These are phyloP conservation scores for Suillus brevipes DNA, from an alignment of 768 basidiomycete species.

Conservation along the genomic window DNA sequence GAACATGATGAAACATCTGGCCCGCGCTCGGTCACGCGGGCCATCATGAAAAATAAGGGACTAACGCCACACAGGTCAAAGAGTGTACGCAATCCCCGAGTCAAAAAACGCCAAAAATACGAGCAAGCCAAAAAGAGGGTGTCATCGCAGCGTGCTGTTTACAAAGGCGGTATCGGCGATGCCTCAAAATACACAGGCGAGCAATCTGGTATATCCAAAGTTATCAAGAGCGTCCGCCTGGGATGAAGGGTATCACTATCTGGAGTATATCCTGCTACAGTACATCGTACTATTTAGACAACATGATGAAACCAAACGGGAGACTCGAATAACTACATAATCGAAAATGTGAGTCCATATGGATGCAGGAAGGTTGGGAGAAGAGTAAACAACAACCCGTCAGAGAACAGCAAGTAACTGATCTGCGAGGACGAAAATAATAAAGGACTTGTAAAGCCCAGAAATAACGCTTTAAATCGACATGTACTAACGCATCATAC, in stretches of 20 bases:
- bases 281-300: conserved; percentile 10
- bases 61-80: conserved; percentile 90
- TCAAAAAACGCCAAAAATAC: conserved; percentile 93
- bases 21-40: conserved; percentile 84
- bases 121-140: conserved; percentile 95
- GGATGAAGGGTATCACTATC: conserved; percentile 32
- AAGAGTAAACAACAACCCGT: background rate
- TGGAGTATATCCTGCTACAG: background rate
- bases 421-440: background rate
- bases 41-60: conserved; percentile 92
- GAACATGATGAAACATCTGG: conserved; percentile 50
- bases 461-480: conserved; percentile 16
- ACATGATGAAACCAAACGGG: conserved; percentile 1
- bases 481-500: conserved; percentile 23
- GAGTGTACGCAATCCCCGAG: conserved; percentile 91
- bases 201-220: conserved; percentile 87
- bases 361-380: background rate
- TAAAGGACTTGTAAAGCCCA: conserved; percentile 30
- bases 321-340: conserved; percentile 6
- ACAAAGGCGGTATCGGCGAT: conserved; percentile 79
- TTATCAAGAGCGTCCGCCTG: conserved; percentile 83
- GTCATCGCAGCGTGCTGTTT: conserved; percentile 87
- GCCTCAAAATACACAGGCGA: conserved; percentile 88
- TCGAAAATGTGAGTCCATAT: conserved; percentile 10
- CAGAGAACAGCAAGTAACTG: background rate